A percentile compares a stretch with the other conserved stretches of the same genome.
These are phyloP conservation scores for Lecanicillium sp. DNA, from an alignment of 2,329 filamentous ascomycete species.

Conservation along the genomic window DNA sequence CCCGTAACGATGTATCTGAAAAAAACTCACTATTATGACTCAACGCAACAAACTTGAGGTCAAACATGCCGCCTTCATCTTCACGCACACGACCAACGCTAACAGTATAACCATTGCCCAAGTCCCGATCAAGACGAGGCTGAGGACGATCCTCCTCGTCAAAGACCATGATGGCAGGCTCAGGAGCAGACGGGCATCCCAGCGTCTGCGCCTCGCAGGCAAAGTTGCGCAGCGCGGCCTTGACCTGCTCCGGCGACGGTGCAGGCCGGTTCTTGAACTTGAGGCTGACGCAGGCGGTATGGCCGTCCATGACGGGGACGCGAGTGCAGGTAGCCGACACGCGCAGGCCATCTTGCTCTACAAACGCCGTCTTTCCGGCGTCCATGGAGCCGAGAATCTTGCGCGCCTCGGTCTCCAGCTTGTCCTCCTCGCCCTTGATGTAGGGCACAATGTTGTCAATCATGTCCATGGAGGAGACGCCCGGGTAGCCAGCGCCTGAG, in stretches of 20 bases:
- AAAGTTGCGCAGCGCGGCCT: constrained; percentile 71
- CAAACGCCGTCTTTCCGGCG: constrained; percentile 61
- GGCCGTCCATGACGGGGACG: constrained; percentile 90
- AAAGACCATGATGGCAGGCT: constrained; percentile 75
- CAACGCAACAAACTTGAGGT: constrained; percentile 88
- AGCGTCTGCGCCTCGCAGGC: constrained; percentile 72
- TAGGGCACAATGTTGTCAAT: constrained; percentile 93
- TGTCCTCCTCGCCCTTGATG: constrained; percentile 91
- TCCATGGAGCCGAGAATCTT: constrained; percentile 85
- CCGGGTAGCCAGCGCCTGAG: constrained; percentile 84
- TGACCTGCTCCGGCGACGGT: constrained; percentile 68
- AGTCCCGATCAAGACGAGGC: constrained; percentile 80
- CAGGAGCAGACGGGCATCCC: constrained; percentile 80
- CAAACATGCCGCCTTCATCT: constrained; percentile 83
- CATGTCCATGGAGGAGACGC: constrained; percentile 89
- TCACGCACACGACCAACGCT: constrained; percentile 81
- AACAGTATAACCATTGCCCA: constrained; percentile 79
- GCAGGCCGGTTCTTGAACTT: constrained; percentile 68
- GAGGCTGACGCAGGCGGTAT: constrained; percentile 89
- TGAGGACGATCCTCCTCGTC: constrained; percentile 87
- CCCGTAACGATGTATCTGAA: too few relatives aligned
- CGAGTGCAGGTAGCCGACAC: constrained; percentile 87
- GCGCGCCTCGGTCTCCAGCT: constrained; percentile 86
- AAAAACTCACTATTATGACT: constrained; percentile 63
- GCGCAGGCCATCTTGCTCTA: constrained; percentile 63